Base-by-base conservation (phyloP, 129 eudicot species). In the Escallonia rubra region DNA sequence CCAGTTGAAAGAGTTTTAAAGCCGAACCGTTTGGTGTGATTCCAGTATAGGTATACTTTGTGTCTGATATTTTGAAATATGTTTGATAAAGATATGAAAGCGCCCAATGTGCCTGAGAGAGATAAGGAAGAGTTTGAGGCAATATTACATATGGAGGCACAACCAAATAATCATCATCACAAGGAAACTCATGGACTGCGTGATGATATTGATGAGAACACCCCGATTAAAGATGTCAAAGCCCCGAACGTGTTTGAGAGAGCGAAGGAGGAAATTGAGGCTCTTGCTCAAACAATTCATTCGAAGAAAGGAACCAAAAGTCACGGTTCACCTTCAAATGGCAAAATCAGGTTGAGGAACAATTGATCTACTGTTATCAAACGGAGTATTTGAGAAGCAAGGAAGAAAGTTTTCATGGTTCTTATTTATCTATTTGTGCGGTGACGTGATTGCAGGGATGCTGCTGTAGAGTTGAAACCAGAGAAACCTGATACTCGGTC, bases 211-310 rank as follows among this genome's bases (percentile, higher is more conserved):
- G 85, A 87, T 78, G 80, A 12, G 50, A 72, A 80, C 59, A 81
- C 95, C 3, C 74, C 85, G 2, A 66, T 73, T 3, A 52, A 70
- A 68, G 83, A 90, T 51, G 77, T 90, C 42, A 90, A 84, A 73
- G 95, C 87, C 44, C 97, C 97, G 43, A 87, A 82, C 60, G 78
- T 82, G 57, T 84, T 90, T 69, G 89, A 82, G 63, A 82, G 95
- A 65, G 87, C 84, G 4, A 87, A 84, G 76, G 97, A 90, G 81
- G 97, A 90, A 73, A 64, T 90, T 59, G 89, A 90, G 77, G 97
- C 97, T 54, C 51, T 90, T 61, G 80, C 65, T 53, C 72, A 65
- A 15, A 67, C 95, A 7, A 69, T 86, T 70, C 91, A 83, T 69
- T 80, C 77, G 6, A 82, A 71, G 56, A 82, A 78, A 80, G 86